These are phyloP conservation scores for Ogataea methylovora DNA, from an alignment of 805 yeast genomes.

Conservation along the genomic window DNA sequence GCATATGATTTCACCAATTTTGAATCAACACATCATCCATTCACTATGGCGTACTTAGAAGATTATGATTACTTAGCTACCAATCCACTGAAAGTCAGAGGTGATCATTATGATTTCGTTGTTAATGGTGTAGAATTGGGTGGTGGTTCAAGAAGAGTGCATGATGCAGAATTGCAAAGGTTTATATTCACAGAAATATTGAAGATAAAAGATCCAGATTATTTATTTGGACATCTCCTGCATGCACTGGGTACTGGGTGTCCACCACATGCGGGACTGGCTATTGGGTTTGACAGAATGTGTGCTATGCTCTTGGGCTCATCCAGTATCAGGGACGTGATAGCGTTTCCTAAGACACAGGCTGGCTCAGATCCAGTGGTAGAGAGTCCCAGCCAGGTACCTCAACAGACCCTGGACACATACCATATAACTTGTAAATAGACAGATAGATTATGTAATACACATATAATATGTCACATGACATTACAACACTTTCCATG, in stretches of 20 bases:
- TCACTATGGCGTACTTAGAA: constrained; percentile 78
- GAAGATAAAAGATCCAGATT: constrained; percentile 47
- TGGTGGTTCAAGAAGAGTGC: constrained; percentile 95
- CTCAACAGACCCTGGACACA: constrained; percentile 38
- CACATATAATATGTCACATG: no score
- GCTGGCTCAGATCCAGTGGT: constrained; percentile 86
- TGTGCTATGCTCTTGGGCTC: constrained; percentile 85
- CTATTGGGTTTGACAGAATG: constrained; percentile 89
- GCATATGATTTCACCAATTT: constrained; percentile 38
- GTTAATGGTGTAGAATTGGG: constrained; percentile 94
- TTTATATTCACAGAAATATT: constrained; percentile 63
- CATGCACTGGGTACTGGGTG: constrained; percentile 83
- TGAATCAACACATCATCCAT: constrained; percentile 92
- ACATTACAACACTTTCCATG: no score
- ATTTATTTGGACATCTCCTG: constrained; percentile 78
- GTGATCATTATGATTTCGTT: constrained; percentile 92
- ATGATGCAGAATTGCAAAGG: constrained; percentile 72
- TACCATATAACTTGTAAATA: constrained; percentile 36
- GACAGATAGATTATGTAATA: not conserved
- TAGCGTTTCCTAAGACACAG: constrained; percentile 92
- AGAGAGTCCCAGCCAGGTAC: constrained; percentile 69
- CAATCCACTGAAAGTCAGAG: constrained; percentile 60
- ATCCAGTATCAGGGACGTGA: constrained; percentile 78
- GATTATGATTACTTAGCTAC: constrained; percentile 53
- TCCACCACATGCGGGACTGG: constrained; percentile 98